Evolutionary conservation across 352 stramenopile genomes (phyloP), one percentile per base, ranked within the genome.

Genomic region (Globisporangium emineosum): DNA sequence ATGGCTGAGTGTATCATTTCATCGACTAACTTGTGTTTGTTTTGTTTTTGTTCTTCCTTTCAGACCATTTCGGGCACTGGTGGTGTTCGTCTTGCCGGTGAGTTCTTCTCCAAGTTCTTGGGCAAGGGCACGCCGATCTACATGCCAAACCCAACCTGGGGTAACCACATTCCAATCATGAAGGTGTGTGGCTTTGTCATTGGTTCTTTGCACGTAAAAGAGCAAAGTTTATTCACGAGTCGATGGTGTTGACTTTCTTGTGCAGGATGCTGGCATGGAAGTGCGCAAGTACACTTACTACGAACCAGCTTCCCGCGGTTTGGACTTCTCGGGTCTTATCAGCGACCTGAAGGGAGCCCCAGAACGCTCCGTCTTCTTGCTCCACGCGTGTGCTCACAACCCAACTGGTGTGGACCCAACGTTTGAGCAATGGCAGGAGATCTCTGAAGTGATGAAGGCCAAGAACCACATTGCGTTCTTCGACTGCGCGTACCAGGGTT

Each of bases 361-460:
- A 33, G 86, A 98, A 50, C 93, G 89, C 58, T 98, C 95, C 27
- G 73, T 98, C 65, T 97, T 99, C 75, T 77, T 99, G 64, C 79
- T 99, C 49, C 98, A 99, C 85, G 97, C 96, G 25, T 99, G 98
- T 71, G 97, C 98, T 21, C 98, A 99, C 90, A 99, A 99, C 81
- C 98, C 98, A 33, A 99, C 97, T 33, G 97, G 90, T 62, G 97
- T 98, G 57, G 98, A 99, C 85, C 98, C 97, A 40, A 98, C 93
- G 8, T 75, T 95, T 35, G 94, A 99, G 47, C 96, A 99, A 88
- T 99, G 98, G 98, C 85, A 94, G 68, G 73, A 99, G 79, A 98
- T 99, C 57, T 96, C 93, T 35, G 76, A 97, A 5, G 76, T 96
- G 29, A 91, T 99, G 62, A 99, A 98, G 82, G 87, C 91, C 64